Base-by-base conservation (phyloP, 257 asterid genomes). In the Catharanthus roseus region DNA sequence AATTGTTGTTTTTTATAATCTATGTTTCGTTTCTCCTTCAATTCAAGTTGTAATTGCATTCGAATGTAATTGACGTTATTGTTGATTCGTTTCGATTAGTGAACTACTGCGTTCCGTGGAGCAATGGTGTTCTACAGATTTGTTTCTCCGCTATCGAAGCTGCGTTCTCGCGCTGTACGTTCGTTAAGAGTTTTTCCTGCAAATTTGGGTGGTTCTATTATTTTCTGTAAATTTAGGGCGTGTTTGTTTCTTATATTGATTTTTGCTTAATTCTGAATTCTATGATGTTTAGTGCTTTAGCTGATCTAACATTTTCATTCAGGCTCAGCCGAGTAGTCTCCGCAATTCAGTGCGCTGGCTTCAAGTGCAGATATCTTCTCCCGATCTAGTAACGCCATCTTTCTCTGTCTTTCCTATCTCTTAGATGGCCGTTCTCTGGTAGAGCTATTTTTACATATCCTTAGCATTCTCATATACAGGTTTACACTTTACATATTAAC, bases 291-390 rank as follows among this genome's bases (percentile, higher is more conserved):
- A 21, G 4, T 5, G 21, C 44, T 23, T 66, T 21, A 6, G 23
- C 33, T 44, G 55, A 45, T 47, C 34, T 5, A 15, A n/a, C 57
- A 13, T 21, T 69, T 47, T 47, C 65, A 5, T 36, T 61, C 33
- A 91, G 97, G 89, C 68, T 71, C 96, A 86, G 50, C 95, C 82
- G 89, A 80, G 83, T 34, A 83, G 77, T 67, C 76, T 86, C 60
- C 65, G 82, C 75, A 82, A 80, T 69, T 87, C 95, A 24, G 90
- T 91, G 19, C 97, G 97, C 50, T 89, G 96, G 96, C 87, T 91
- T 76, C 97, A 91, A 86, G 84, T 91, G 75, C 95, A 89, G 83
- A 86, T 91, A 68, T 83, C 97, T 42, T 85, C 96, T 28, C 86
- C 91, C 57, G 91, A 85, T 81, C 78, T 84, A 66, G 93, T 87